Evolutionary conservation across 805 yeast genomes (phyloP), one percentile per base, ranked within the genome.

Genomic region (Kuraishia hungarica): DNA sequence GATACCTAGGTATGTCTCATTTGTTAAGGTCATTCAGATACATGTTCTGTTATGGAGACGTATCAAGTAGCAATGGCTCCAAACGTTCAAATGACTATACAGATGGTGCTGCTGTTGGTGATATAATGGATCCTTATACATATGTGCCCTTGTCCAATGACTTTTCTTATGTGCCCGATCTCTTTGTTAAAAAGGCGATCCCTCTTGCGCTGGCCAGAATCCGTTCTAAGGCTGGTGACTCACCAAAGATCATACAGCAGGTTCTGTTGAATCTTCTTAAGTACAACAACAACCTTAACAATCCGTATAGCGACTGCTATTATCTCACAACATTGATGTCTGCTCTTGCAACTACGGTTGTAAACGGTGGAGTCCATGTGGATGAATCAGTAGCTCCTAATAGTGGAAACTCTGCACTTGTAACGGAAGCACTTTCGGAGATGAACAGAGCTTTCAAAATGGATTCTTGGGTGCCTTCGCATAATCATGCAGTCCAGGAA

Each of bases 401-500:
- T 4, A 47, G 23, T 23, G 35, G 28, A 15, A 39, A 23, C 47
- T n/a, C 22, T 29, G 64, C 63, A 2, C 82, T 78, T 61, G 64
- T 81, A 2, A 60, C 66, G 2, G 78, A 77, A 17, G 82, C 84
- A 0, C 61, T 84, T 7, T 76, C 78, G 6, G 97, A 92, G 64
- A 73, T 94, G 51, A 82, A 84, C 55, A 77, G 97, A 56, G 78
- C 84, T 57, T 82, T 83, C 60, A 83, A 91, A 58, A 77, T 94
- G 71, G 98, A 93, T 63, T 83, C 80, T 49, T 90, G 96, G 96
- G 76, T 86, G 7, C 93, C 97, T 1, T 85, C 96, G 0, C 82
- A 80, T 58, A 85, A 82, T 53, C 66, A 78, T 56, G 58, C 76
- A 43, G 72, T 88, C 47, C 76, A 91, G 19, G 68, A 74, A 26